Conservation (phyloP, 495 filamentous ascomycete species). For the Daldinia loculata region DNA sequence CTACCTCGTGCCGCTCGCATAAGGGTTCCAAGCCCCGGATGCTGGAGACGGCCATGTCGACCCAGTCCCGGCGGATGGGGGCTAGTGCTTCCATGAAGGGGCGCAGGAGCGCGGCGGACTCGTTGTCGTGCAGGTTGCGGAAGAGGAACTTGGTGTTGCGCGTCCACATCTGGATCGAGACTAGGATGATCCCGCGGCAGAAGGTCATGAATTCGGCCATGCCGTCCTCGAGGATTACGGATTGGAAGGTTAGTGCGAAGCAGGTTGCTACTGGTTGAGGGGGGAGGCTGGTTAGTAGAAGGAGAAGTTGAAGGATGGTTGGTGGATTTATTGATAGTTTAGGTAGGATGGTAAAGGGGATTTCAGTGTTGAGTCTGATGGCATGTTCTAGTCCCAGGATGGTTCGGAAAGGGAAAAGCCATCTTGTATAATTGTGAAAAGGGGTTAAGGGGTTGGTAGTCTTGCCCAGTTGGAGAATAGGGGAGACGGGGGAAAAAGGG, state of each 20-base stretch:
- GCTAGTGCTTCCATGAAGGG: slow-evolving; percentile 49
- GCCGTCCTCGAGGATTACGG: slow-evolving; percentile 65
- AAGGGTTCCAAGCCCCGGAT: slow-evolving; percentile 51
- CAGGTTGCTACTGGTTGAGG: slow-evolving; percentile 61
- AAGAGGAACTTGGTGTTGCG: slow-evolving; percentile 58
- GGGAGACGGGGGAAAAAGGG: background rate
- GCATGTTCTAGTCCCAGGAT: background rate
- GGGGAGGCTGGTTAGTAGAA: slow-evolving; percentile 30
- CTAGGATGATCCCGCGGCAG: slow-evolving; percentile 64
- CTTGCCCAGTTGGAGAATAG: no score
- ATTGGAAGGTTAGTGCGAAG: slow-evolving; percentile 68
- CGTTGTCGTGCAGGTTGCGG: slow-evolving; percentile 49
- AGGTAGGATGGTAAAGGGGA: background rate
- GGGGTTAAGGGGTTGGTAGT: background rate
- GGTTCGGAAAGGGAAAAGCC: background rate
- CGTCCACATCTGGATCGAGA: slow-evolving; percentile 59
- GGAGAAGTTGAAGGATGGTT: background rate
- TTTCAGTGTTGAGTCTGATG: background rate
- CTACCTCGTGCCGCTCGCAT: slow-evolving; percentile 40
- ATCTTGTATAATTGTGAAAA: background rate
- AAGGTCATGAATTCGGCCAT: slow-evolving; percentile 70
- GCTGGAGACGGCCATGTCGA: slow-evolving; percentile 47
- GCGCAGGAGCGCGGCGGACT: slow-evolving; percentile 41
- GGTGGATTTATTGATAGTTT: background rate
- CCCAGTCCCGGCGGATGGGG: slow-evolving; percentile 47